A percentile compares a stretch with the other conserved stretches of the same genome.
Conservation (phyloP, 2,329 filamentous ascomycete genomes). For the Arthrinium phaeospermum region DNA sequence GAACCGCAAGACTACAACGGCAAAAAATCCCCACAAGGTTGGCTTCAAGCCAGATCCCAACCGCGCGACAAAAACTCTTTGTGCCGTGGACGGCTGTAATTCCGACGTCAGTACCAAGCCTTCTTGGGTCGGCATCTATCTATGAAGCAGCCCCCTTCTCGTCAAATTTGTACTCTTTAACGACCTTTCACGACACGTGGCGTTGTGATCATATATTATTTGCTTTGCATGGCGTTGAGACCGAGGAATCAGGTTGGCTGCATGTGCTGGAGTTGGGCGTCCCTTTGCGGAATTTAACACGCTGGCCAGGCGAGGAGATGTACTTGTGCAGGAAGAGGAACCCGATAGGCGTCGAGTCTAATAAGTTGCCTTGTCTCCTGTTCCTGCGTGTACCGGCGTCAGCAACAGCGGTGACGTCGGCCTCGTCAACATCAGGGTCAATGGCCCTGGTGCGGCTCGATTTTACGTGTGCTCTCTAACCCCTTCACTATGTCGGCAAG, state of each 20-base stretch:
- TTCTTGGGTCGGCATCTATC: slow-evolving; percentile 67
- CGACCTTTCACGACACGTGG: neutral
- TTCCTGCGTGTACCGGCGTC: no score
- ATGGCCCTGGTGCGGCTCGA: neutral
- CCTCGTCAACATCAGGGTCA: no score
- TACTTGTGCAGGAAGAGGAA: no score
- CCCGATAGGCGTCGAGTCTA: no score
- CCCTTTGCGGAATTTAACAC: neutral
- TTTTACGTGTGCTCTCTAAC: neutral
- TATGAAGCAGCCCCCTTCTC: slow-evolving; percentile 40
- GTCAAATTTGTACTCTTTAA: slow-evolving; percentile 14
- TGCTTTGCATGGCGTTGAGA: slow-evolving; percentile 15
- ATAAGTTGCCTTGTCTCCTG: no score
- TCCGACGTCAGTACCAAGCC: slow-evolving; percentile 59
- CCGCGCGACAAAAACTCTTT: slow-evolving; percentile 48
- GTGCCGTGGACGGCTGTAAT: slow-evolving; percentile 62
- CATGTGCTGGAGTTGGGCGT: slow-evolving; percentile 13
- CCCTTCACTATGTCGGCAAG: neutral
- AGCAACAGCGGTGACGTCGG: no score
- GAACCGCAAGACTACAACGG: slow-evolving; percentile 44
- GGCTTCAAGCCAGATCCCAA: slow-evolving; percentile 46
- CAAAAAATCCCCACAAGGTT: slow-evolving; percentile 29
- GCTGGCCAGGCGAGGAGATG: neutral
- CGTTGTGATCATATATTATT: slow-evolving; percentile 8
- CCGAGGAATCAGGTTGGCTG: neutral